These are phyloP conservation scores for carrot (Daucus carota) DNA, from an alignment of 129 eudicot species.

Conservation along the genomic window DH1_v3.0 NC_030384.2:43957501-43958000, in stretches of 20 bases:
- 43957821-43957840: not conserved
- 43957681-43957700: not conserved
- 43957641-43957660: constrained; percentile 63
- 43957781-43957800: not conserved
- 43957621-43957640: constrained; percentile 76
- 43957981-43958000: constrained; percentile 60
- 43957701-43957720: not conserved
- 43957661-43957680: constrained; percentile 46
- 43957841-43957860: not conserved
- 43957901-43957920: not conserved
- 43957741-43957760: not conserved
- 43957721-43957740: not conserved
- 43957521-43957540: constrained; percentile 51
- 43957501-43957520: constrained; percentile 63
- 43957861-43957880: not conserved
- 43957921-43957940: not conserved
- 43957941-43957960: constrained; percentile 21
- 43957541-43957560: constrained; percentile 45
- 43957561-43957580: constrained; percentile 57
- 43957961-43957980: constrained; percentile 51
- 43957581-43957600: constrained; percentile 70
- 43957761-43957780: not conserved
- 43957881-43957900: not conserved
- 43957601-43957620: constrained; percentile 64
- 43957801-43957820: not conserved